Evolutionary conservation across 768 basidiomycete species (phyloP), one percentile per base, ranked within the genome.

Genomic region (Xerocomellus chrysenteron): DNA sequence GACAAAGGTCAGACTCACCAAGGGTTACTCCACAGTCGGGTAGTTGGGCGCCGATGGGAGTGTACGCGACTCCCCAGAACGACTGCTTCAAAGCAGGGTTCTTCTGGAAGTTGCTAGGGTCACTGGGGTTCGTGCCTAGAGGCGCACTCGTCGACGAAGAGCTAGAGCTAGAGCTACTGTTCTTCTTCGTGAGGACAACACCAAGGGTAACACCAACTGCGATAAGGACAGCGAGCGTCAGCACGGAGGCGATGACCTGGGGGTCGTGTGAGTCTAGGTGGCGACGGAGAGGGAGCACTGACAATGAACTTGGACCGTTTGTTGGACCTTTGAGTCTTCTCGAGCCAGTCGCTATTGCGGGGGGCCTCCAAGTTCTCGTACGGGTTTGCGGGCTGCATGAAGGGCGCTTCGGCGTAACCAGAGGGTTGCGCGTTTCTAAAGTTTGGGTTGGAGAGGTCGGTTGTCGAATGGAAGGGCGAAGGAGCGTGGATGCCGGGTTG

Each of bases 21-120:
- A 75, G 68, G 5, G 65, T 73, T 52, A 80, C 86, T 11, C 86
- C 87, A 61, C 91, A 93, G 35, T 80, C 67, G 0, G 91, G 91
- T 24, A 86, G 69, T 61, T 86, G 83, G n/a, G 86, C 84, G 40
- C 85, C 85, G 19, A 75, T 74, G 10, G 94, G 93, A 1, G 92
- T 93, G 71, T 96, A 96, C 0, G 94, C 94, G 24, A 96, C 66
- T 5, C 90, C 94, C 68, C 87, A 96, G 74, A 97, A 91, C 1
- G 84, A 79, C 60, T 89, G 83, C 58, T 86, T 79, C 48, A 96
- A 73, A 32, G 79, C 78, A 3, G 82, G 50, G 69, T 95, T 82
- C 73, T 86, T 88, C 19, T 73, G 70, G 72, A 95, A 97, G 17
- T 79, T 79, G 71, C 85, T 92, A 4, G 94, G 92, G 70, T 95